A percentile compares a stretch with the other conserved stretches of the same genome.
These are phyloP conservation scores for Firmiana major DNA, from an alignment of 345 rosid species.

Conservation along the genomic window DNA sequence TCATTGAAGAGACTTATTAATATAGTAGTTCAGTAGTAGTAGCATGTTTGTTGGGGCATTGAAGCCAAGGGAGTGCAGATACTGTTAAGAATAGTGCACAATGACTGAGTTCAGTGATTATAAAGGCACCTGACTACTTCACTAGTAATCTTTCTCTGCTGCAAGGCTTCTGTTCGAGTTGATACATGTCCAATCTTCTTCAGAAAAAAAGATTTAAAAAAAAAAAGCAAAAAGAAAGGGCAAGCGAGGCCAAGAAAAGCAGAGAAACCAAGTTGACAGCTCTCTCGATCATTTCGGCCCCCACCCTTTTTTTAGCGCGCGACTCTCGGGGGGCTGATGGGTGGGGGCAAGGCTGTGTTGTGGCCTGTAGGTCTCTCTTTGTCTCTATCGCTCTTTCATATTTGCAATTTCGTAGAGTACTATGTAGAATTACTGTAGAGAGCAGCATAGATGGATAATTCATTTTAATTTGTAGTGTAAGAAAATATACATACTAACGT, in stretches of 20 bases:
- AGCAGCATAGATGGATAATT: neutral
- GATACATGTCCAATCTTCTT: slow-evolving; percentile 30
- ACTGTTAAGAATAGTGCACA: slow-evolving; percentile 16
- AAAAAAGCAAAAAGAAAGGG: no score
- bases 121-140: slow-evolving; percentile 8
- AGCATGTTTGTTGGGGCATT: neutral
- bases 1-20: no score
- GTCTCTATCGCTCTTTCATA: neutral
- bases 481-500: no score
- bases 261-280: neutral
- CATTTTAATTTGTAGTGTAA: no score
- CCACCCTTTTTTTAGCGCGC: slow-evolving; percentile 36
- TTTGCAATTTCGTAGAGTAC: neutral
- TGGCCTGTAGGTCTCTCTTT: slow-evolving; percentile 15
- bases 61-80: neutral
- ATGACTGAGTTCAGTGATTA: slow-evolving; percentile 10
- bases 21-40: neutral
- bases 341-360: neutral
- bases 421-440: no score
- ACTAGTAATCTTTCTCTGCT: neutral
- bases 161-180: slow-evolving; percentile 18
- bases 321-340: slow-evolving; percentile 27
- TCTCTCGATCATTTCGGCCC: slow-evolving; percentile 10
- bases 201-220: no score
- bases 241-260: neutral